Evolutionary conservation across 2,329 filamentous ascomycete genomes (phyloP), one percentile per base, ranked within the genome.

Genomic region (Teratosphaeria epicoccoides): DNA sequence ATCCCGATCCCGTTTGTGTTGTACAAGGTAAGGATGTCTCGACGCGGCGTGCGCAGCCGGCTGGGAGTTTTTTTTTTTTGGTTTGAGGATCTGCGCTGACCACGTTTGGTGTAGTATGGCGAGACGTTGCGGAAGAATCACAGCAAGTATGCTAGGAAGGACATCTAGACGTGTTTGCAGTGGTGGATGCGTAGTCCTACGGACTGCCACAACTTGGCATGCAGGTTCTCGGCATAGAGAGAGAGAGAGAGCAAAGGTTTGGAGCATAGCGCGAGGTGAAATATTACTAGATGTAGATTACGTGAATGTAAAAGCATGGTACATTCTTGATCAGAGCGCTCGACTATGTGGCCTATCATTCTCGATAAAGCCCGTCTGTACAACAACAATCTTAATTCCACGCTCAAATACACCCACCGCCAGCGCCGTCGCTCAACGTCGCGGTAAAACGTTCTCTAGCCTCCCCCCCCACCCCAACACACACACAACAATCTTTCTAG

Each of bases 1-100:
- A 71, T 74, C 12, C 71, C 71, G 0, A 72, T 74, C 52, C 71
- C 71, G n/a, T 74, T 71, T 53, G 63, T 70, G 52, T 53, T 74
- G 52, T 73, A 72, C 59, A 68, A 64, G 54, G 60, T 62, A 54
- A 54, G 61, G n/a, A n/a, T n/a, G n/a, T n/a, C n/a, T n/a, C n/a
- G n/a, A n/a, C n/a, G n/a, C n/a, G n/a, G n/a, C n/a, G n/a, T n/a
- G n/a, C n/a, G n/a, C n/a, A n/a, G n/a, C n/a, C n/a, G n/a, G n/a
- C n/a, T n/a, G n/a, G n/a, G n/a, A n/a, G n/a, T n/a, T n/a, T n/a
- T n/a, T n/a, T n/a, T n/a, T n/a, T n/a, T n/a, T n/a, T n/a, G n/a
- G n/a, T n/a, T n/a, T n/a, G n/a, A n/a, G n/a, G n/a, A n/a, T n/a
- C n/a, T n/a, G n/a, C n/a, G 17, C 43, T 44, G 7, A 49, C 45